These are phyloP conservation scores for Chlorella vulgaris DNA, from an alignment of 139 green algal species.

Conservation along the genomic window DNA sequence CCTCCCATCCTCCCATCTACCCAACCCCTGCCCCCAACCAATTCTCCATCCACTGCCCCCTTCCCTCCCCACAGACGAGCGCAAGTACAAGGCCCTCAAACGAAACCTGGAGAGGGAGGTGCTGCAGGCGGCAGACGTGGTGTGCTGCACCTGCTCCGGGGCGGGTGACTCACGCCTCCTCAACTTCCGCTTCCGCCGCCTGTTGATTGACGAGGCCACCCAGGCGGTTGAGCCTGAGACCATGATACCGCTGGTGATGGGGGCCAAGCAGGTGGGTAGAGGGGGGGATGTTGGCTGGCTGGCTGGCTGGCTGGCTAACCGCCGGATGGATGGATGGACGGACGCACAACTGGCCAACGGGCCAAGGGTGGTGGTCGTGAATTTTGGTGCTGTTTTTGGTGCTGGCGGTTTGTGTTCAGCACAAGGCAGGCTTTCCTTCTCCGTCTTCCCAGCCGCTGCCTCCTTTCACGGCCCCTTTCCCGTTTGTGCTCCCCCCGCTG, in stretches of 20 bases:
- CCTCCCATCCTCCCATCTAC: no score
- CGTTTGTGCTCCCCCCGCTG: no score
- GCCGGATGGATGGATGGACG: neutral
- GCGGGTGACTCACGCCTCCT: conserved; percentile 60
- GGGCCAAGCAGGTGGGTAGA: conserved; percentile 81
- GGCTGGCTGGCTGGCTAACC: neutral
- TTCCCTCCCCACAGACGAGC: conserved; percentile 78
- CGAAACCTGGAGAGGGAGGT: conserved; percentile 85
- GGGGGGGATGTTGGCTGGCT: neutral
- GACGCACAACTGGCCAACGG: no score
- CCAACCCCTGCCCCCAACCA: neutral
- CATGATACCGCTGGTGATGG: conserved; percentile 95
- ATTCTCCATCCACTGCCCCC: neutral
- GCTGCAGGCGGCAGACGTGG: conserved; percentile 81
- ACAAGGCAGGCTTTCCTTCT: no score
- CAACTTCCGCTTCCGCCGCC: conserved; percentile 56
- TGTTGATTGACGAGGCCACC: conserved; percentile 93
- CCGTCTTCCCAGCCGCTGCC: no score
- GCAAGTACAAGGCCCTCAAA: conserved; percentile 76
- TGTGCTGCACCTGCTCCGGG: conserved; percentile 67
- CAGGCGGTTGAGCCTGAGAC: conserved; percentile 94
- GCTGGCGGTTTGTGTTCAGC: no score
- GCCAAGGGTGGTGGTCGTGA: no score
- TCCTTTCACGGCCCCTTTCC: no score
- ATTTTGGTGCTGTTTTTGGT: no score